These are phyloP conservation scores for Pseudogymnoascus sp. DNA, from an alignment of 2,329 filamentous ascomycete genomes.

Conservation along the genomic window DNA sequence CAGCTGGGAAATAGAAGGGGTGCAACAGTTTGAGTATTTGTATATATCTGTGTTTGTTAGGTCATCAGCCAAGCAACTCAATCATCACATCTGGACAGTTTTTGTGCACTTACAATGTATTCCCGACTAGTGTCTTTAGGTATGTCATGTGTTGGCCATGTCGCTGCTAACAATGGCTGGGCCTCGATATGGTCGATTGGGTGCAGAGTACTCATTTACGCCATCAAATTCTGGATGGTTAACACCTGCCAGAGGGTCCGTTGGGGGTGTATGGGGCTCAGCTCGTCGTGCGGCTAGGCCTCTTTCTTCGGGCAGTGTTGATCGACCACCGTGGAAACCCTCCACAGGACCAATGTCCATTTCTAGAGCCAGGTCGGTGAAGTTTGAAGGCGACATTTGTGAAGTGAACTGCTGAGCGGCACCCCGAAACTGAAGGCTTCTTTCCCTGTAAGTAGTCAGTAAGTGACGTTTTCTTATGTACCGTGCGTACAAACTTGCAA, in stretches of 20 bases:
- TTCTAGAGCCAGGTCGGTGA: neutral
- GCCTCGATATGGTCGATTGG: neutral
- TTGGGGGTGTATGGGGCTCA: neutral
- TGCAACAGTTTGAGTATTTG: constrained; percentile 20
- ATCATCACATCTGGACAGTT: neutral
- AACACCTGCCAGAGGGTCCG: neutral
- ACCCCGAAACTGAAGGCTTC: neutral
- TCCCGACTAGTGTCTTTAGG: neutral
- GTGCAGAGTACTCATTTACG: neutral
- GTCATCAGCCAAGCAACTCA: constrained; percentile 15
- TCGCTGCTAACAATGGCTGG: constrained; percentile 2
- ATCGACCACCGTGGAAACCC: neutral
- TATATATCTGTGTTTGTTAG: constrained; percentile 15
- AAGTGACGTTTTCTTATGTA: neutral
- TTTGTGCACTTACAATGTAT: constrained; percentile 2
- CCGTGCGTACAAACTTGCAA: neutral
- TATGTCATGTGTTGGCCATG: neutral
- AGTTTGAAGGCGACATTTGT: neutral
- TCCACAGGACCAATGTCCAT: neutral
- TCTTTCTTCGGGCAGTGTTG: neutral
- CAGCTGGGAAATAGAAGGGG: constrained; percentile 9
- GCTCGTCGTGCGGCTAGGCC: neutral
- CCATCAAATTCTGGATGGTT: neutral
- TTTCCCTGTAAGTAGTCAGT: neutral
- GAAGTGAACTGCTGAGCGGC: neutral